Conservation (phyloP, 2,329 filamentous ascomycete species). For the Didymella glomerata region DNA sequence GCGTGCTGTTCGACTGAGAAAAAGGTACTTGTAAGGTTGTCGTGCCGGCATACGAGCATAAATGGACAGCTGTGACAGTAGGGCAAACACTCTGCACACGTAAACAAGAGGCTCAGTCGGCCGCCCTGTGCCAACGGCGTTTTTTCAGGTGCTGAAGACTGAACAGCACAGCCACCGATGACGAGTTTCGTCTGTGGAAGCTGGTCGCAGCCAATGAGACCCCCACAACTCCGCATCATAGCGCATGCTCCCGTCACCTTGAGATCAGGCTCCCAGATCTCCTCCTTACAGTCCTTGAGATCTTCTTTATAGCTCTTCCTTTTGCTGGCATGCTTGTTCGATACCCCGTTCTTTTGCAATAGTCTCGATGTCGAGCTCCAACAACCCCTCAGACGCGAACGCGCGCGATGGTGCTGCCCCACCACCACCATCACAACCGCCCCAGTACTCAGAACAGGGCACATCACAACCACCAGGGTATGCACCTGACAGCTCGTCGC, state of each 20-base stretch:
- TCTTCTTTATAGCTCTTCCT: not conserved
- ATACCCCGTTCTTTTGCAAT: constrained; percentile 8
- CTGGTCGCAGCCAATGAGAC: constrained; percentile 6
- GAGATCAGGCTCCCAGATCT: constrained; percentile 14
- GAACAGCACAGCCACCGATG: constrained; percentile 20
- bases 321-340: constrained; percentile 14
- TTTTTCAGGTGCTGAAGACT: not conserved
- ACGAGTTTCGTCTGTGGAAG: constrained; percentile 10
- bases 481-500: constrained; percentile 16
- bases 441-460: constrained; percentile 24
- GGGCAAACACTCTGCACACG: not conserved
- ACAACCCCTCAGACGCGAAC: constrained; percentile 26
- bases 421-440: constrained; percentile 26
- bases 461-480: constrained; percentile 25
- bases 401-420: constrained; percentile 31
- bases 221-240: constrained; percentile 19
- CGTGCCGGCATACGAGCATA: not conserved
- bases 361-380: constrained; percentile 34
- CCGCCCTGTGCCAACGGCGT: not conserved
- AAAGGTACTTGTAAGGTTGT: not conserved
- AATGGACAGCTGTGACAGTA: not conserved
- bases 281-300: not conserved
- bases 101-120: constrained; percentile 2
- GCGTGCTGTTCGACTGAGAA: not conserved
- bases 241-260: constrained; percentile 10